Evolutionary conservation across 1,139 yeast genomes (phyloP), one percentile per base, ranked within the genome.

Genomic region (Yamadazyma triangularis): DNA sequence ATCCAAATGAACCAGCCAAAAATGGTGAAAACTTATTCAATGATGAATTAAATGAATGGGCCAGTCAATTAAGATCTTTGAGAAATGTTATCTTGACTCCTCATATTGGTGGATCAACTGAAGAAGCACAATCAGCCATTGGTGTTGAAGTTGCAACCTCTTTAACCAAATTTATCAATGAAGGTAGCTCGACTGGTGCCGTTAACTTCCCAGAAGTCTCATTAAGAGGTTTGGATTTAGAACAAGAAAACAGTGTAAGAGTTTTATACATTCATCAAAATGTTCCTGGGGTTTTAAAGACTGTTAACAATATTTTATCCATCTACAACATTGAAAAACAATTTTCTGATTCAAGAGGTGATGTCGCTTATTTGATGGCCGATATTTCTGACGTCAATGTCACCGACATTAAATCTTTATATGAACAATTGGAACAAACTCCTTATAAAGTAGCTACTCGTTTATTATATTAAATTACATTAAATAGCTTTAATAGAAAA

Each of bases 121-220:
- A 91, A 64, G 99, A 91, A 69, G 98, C 98, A 20, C 99, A 91
- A 72, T 77, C 88, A 39, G 95, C 97, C 30, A 91, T 91, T 56
- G 98, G 99, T 64, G 71, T 89, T 40, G 99, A 91, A 67, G 99
- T 91, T 38, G 88, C 83, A 36, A 71, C 84, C 29, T 78, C 95
- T 20, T 73, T 91, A 53, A 72, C 89, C 44, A 87, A 86, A 59
- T 93, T 88, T 68, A 83, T 91, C 58, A 91, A 89, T 62, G 98
- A 91, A 69, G 98, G 98, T 68, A 73, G 80, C 49, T 84, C 97
- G n/a, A 74, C 75, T 35, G 97, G 96, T 51, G 91, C 98, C 7
- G 98, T 91, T 40, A 91, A 91, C 73, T 89, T 93, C 95, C 98
- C 99, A 51, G 98, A 93, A 68, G 97, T 93, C 45, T 70, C 91